These are phyloP conservation scores for Teratosphaeria nubilosa DNA, from an alignment of 2,329 filamentous ascomycete species.

Conservation along the genomic window DNA sequence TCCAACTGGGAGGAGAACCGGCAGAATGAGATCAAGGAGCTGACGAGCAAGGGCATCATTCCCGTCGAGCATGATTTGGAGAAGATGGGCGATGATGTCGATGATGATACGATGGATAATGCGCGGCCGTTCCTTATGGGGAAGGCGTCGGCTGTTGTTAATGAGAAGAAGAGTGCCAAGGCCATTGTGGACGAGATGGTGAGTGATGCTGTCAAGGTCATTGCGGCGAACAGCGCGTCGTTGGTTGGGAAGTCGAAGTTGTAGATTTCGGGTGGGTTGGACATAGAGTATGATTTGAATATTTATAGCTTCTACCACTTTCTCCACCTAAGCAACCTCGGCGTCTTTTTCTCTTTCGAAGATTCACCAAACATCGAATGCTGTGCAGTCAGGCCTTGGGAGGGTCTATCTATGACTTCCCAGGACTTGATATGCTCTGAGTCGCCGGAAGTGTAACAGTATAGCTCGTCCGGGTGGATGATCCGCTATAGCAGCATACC, in stretches of 20 bases:
- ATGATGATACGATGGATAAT: conserved; percentile 84
- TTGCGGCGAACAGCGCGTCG: conserved; percentile 17
- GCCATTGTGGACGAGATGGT: conserved; percentile 92
- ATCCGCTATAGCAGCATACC: too few relatives aligned
- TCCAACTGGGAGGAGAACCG: conserved; percentile 93
- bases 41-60: conserved; percentile 79
- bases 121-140: conserved; percentile 91
- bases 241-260: conserved; percentile 27
- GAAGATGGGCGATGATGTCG: conserved; percentile 54
- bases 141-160: conserved; percentile 87
- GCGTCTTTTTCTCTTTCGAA: too few relatives aligned
- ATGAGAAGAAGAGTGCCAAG: conserved; percentile 85
- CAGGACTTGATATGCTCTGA: too few relatives aligned
- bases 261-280: conserved; percentile 12
- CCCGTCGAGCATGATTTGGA: conserved; percentile 93
- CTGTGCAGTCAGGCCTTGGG: too few relatives aligned
- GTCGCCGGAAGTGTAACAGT: too few relatives aligned
- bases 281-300: too few relatives aligned
- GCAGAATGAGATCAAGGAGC: conserved; percentile 77
- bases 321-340: too few relatives aligned
- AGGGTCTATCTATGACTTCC: too few relatives aligned
- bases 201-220: conserved; percentile 49
- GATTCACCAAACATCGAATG: too few relatives aligned
- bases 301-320: too few relatives aligned
- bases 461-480: too few relatives aligned